phyloP scores from a whole-genome alignment of 257 asterid genomes.

The Mitragyna speciosa region DNA sequence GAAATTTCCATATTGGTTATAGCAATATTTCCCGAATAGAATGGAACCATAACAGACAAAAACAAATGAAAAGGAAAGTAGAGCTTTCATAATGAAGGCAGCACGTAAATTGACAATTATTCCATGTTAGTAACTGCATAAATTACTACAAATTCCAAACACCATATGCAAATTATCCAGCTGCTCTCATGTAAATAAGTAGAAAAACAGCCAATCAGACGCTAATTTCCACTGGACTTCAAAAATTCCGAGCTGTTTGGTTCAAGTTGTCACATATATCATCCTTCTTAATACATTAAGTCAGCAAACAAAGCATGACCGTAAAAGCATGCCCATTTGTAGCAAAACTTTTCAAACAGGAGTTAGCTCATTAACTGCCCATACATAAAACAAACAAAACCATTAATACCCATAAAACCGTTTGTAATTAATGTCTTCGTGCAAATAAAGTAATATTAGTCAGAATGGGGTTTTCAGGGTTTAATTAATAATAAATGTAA shows the following conservation, averaged over 20 bases:
- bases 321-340: too few relatives aligned
- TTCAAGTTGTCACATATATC: too few relatives aligned
- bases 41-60: background rate
- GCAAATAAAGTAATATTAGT: too few relatives aligned
- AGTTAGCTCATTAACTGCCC: background rate
- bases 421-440: too few relatives aligned
- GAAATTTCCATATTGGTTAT: background rate
- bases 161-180: background rate
- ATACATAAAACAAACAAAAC: background rate
- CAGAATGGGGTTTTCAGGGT: too few relatives aligned
- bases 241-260: too few relatives aligned
- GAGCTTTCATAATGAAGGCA: background rate
- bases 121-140: background rate
- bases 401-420: too few relatives aligned
- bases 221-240: too few relatives aligned
- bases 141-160: background rate
- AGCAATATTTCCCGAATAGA: background rate
- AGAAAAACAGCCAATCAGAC: background rate
- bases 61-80: background rate
- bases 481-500: too few relatives aligned
- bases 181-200: background rate
- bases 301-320: too few relatives aligned
- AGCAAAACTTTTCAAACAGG: too few relatives aligned
- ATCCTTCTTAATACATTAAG: too few relatives aligned
- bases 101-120: background rate